Base-by-base conservation (phyloP, 148 eudicot genomes). In the Silene conica region DNA sequence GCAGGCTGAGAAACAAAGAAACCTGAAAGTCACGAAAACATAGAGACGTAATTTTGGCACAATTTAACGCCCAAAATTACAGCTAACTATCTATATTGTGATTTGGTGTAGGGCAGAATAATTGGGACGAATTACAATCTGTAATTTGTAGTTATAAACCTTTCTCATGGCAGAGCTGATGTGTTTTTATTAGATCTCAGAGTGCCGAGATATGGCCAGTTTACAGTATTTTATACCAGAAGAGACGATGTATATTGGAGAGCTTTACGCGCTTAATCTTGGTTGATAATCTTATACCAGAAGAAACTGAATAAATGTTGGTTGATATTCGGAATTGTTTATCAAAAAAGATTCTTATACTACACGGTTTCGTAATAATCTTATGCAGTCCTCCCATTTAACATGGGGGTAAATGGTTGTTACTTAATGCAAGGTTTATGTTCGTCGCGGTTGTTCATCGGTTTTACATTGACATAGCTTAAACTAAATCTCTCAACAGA, bases 11-110 rank as follows among this genome's bases (percentile, higher is more conserved):
- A 12, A 21, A 41, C 13, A 34, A 52, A 16, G 50, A 68, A 74
- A 70, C 70, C 56, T 18, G 78, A 59, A 26, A 79, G 71, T 63
- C 60, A 16, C 45, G 34, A 22, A 48, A 63, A 63, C 77, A 74
- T 68, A 75, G 54, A 48, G 73, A 4, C 56, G 91, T 85, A 76
- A 82, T 85, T 85, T 88, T 86, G 92, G 92, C 89, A 77, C 76
- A 88, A 83, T 86, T 79, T 56, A 16, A 76, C 81, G 87, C 58
- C 95, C 87, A 81, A 80, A 79, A 67, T 86, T 84, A 79, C 88
- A n/a, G 63, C 94, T 89, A 86, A 86, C 86, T 63, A 74, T 74
- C 86, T 63, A 74, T 74, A 70, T 81, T 43, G 63, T 41, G 76
- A 67, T n/a, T 68, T 60, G 70, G 74, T 73, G 58, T 69, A 75